phyloP scores from a whole-genome alignment of 2,329 filamentous ascomycete species.

The Fusarium secorum region DNA sequence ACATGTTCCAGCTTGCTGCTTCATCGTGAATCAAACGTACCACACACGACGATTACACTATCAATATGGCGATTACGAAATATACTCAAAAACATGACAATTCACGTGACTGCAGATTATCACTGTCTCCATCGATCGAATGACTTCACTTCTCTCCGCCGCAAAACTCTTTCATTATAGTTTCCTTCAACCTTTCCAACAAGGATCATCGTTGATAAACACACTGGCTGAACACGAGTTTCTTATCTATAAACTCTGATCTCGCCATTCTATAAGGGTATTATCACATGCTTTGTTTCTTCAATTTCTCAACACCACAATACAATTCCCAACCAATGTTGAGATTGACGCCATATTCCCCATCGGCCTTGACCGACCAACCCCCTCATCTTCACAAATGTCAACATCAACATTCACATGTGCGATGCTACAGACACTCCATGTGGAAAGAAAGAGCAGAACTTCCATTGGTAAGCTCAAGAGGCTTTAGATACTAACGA shows the following conservation, averaged over 20 bases:
- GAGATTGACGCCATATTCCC: not conserved
- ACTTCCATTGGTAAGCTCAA: conserved; percentile 42
- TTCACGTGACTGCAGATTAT: conserved; percentile 11
- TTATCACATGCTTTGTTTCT: conserved; percentile 1
- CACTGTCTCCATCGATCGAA: not conserved
- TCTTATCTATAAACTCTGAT: not conserved
- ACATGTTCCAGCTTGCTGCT: too few species aligned
- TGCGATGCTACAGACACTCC: not conserved
- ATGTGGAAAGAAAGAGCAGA: conserved; percentile 38
- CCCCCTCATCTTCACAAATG: not conserved
- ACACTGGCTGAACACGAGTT: not conserved
- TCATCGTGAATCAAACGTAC: not conserved
- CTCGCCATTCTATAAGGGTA: not conserved
- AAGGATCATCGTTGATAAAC: not conserved
- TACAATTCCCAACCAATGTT: not conserved
- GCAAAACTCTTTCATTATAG: conserved; percentile 9
- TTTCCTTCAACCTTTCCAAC: not conserved
- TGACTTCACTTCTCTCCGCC: conserved; percentile 22
- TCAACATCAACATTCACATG: not conserved
- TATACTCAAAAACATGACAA: not conserved
- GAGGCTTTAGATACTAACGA: conserved; percentile 31
- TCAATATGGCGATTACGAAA: not conserved
- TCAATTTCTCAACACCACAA: conserved; percentile 5
- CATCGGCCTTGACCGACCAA: not conserved
- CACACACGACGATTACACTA: not conserved